These are phyloP conservation scores for Alternaria angustiovoidea DNA, from an alignment of 2,329 filamentous ascomycete species.

Conservation along the genomic window DNA sequence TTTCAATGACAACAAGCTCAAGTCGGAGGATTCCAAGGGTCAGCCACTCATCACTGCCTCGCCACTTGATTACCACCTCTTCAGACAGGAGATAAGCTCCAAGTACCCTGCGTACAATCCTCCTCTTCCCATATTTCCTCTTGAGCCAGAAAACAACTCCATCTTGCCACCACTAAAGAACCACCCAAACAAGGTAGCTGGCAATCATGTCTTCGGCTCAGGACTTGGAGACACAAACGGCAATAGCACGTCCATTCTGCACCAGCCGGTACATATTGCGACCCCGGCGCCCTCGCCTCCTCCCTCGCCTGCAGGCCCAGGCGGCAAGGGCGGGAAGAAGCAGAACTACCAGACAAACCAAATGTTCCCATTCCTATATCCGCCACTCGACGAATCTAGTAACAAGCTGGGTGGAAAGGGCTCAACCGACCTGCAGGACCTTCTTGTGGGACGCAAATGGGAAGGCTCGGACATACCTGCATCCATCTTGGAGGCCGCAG, in stretches of 20 bases:
- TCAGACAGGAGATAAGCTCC: slow-evolving; percentile 94
- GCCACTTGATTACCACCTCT: slow-evolving; percentile 93
- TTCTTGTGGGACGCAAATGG: slow-evolving; percentile 84
- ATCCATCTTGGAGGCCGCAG: slow-evolving; percentile 93
- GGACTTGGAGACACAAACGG: slow-evolving; percentile 58
- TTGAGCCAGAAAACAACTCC: slow-evolving; percentile 90
- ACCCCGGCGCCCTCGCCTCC: slow-evolving; percentile 96
- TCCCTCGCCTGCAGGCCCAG: slow-evolving; percentile 81
- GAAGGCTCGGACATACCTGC: slow-evolving; percentile 93
- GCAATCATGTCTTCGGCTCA: slow-evolving; percentile 61
- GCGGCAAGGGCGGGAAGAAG: slow-evolving; percentile 95
- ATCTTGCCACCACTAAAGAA: slow-evolving; percentile 86
- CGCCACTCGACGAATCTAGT: slow-evolving; percentile 85
- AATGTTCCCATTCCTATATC: slow-evolving; percentile 97
- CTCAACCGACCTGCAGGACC: slow-evolving; percentile 78
- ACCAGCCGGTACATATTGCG: slow-evolving; percentile 98
- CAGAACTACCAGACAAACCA: slow-evolving; percentile 99
- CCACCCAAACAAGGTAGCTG: slow-evolving; percentile 64
- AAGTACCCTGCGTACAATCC: slow-evolving; percentile 98
- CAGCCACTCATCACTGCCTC: slow-evolving; percentile 90
- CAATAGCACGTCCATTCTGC: slow-evolving; percentile 76
- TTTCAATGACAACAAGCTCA: slow-evolving; percentile 66
- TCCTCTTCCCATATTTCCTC: slow-evolving; percentile 79
- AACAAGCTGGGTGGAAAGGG: slow-evolving; percentile 93
- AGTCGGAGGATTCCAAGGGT: slow-evolving; percentile 65